Conservation (phyloP, 2,329 filamentous ascomycete species). For the Leptographium wingfieldii region DNA sequence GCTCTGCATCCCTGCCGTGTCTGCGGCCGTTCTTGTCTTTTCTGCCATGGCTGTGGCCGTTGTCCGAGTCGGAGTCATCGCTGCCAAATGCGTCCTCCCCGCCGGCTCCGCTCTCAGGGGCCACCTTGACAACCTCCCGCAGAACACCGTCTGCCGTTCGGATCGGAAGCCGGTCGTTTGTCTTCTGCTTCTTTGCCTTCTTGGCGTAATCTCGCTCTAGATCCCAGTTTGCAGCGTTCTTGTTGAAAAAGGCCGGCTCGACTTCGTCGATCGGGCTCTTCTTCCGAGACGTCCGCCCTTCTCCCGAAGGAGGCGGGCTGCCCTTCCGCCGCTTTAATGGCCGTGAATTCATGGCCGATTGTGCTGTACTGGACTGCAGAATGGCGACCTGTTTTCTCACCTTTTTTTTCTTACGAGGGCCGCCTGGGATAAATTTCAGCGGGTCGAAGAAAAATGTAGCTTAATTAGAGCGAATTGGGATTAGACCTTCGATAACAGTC, state of each 20-base stretch:
- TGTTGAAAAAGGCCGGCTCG: constrained; percentile 57
- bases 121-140: constrained; percentile 27
- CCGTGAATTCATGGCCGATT: constrained; percentile 30
- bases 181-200: constrained; percentile 52
- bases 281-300: constrained; percentile 23
- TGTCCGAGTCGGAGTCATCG: constrained; percentile 45
- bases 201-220: constrained; percentile 86
- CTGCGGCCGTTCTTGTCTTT: constrained; percentile 39
- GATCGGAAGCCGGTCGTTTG: constrained; percentile 68
- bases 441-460: not conserved
- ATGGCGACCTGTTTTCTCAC: not conserved
- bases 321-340: constrained; percentile 46
- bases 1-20: constrained; percentile 22
- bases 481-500: not conserved
- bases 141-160: constrained; percentile 70
- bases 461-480: not conserved
- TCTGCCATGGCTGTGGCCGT: constrained; percentile 53
- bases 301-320: constrained; percentile 36
- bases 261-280: constrained; percentile 30
- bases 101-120: not conserved
- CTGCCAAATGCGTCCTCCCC: constrained; percentile 47
- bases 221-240: constrained; percentile 71
- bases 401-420: not conserved
- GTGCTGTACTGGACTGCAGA: not conserved
- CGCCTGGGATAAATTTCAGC: not conserved